Conservation (phyloP, 108 stramenopile species). For the Mayamaea pseudoterrestris region DNA sequence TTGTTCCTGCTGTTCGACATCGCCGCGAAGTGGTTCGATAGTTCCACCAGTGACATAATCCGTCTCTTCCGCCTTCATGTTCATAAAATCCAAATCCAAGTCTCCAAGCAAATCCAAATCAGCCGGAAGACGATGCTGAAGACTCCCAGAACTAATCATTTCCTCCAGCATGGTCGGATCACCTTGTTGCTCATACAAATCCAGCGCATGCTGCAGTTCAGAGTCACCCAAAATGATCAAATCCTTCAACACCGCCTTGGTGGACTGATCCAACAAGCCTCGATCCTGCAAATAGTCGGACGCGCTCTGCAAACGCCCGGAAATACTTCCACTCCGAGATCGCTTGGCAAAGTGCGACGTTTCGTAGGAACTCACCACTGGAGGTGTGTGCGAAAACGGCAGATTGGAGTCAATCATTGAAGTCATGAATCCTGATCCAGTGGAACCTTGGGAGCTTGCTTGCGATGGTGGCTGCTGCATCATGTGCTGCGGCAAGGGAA, state of each 20-base stretch:
- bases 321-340: constrained; percentile 68
- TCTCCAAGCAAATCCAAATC: constrained; percentile 79
- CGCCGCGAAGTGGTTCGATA: neutral
- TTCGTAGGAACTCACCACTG: constrained; percentile 61
- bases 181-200: constrained; percentile 79
- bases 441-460: constrained; percentile 3
- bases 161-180: constrained; percentile 54
- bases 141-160: constrained; percentile 54
- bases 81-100: constrained; percentile 73
- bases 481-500: neutral
- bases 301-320: constrained; percentile 65
- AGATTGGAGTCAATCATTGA: constrained; percentile 1
- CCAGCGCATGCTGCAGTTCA: constrained; percentile 69
- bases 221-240: constrained; percentile 79
- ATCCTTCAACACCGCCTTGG: constrained; percentile 83
- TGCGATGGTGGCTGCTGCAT: neutral
- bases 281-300: constrained; percentile 71
- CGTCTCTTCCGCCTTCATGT: constrained; percentile 31
- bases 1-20: neutral
- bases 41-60: neutral
- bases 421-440: constrained; percentile 8
- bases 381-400: constrained; percentile 58
- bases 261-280: constrained; percentile 70
- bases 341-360: constrained; percentile 71
- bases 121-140: constrained; percentile 25